Conservation (phyloP, 768 basidiomycete genomes). For the Russula vinacea region DNA sequence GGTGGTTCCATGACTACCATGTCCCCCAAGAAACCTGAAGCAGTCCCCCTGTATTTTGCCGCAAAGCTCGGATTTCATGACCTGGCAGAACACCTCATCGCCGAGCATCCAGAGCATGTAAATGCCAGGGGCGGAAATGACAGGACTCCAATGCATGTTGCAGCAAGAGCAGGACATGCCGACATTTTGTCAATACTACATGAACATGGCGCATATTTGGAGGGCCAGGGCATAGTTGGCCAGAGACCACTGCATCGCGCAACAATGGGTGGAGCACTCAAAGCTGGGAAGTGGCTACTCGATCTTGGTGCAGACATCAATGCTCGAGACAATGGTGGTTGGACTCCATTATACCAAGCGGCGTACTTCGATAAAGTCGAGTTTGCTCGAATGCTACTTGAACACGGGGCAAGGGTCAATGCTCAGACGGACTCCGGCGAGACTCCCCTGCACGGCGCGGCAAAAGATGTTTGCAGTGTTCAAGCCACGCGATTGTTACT, state of each 20-base stretch:
- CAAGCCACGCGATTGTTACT: background rate
- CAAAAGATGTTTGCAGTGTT: background rate
- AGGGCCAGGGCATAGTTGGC: background rate
- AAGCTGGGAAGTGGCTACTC: background rate
- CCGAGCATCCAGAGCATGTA: background rate
- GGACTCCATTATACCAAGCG: background rate
- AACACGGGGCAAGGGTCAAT: background rate
- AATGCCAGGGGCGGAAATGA: background rate
- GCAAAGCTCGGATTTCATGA: background rate
- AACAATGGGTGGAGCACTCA: background rate
- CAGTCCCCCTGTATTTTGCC: background rate
- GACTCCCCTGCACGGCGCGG: background rate
- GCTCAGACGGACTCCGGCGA: accelerated
- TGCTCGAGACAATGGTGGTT: no score
- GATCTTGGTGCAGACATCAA: background rate
- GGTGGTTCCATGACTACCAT: no score
- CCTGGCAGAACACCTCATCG: background rate
- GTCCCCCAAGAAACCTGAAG: background rate
- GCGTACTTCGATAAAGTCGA: background rate
- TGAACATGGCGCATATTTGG: background rate
- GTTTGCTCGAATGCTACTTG: background rate
- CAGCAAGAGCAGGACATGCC: background rate
- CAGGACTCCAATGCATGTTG: background rate
- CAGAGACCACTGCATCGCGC: background rate
- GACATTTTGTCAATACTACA: background rate